Conservation (phyloP, 1,284 basidiomycete genomes). For the Abortiporus biennis region DNA sequence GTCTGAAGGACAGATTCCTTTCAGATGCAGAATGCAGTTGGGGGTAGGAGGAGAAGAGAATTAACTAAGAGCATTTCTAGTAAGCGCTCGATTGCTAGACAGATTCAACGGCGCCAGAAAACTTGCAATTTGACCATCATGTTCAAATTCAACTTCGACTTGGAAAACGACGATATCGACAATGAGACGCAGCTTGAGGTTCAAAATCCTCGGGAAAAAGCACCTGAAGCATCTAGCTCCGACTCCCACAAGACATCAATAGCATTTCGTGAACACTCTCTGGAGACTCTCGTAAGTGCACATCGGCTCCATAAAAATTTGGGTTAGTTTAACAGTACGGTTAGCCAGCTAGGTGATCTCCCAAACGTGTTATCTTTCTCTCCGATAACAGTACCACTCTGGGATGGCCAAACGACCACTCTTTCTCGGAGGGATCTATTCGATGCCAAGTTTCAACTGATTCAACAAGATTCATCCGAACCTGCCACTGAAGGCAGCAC, state of each 20-base stretch:
- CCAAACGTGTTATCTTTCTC: constrained; percentile 60
- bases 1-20: no score
- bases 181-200: constrained; percentile 4
- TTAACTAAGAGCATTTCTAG: no score
- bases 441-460: constrained; percentile 90
- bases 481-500: constrained; percentile 16
- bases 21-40: no score
- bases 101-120: no score
- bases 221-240: neutral
- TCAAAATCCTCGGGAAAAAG: constrained; percentile 5
- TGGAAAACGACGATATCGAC: constrained; percentile 16
- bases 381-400: constrained; percentile 38
- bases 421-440: constrained; percentile 84
- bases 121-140: constrained; percentile 9
- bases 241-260: neutral
- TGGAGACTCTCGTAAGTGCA: constrained; percentile 29
- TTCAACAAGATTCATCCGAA: constrained; percentile 37
- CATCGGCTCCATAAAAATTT: constrained; percentile 3
- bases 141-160: constrained; percentile 19
- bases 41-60: neutral
- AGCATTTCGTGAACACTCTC: constrained; percentile 8
- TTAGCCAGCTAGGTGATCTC: constrained; percentile 42
- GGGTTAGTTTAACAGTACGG: constrained; percentile 5
- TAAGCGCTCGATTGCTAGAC: neutral
- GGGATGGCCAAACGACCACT: constrained; percentile 27